Evolutionary conservation across 2,329 filamentous ascomycete genomes (phyloP).

Genomic region (Aureobasidium sp.): DNA sequence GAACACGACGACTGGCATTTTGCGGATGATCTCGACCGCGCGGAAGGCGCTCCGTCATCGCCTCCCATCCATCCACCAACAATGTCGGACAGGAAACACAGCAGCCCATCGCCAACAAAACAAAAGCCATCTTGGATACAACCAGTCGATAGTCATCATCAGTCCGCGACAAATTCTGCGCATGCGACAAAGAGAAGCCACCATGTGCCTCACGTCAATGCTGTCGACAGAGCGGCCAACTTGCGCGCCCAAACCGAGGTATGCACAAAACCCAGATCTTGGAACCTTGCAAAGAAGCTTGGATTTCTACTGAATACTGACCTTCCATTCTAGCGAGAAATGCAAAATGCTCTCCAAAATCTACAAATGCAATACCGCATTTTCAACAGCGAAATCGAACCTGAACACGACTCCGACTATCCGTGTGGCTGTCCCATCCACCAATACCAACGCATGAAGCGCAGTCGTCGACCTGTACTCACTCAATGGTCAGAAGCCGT

Average conservation of each 20-base stretch:
- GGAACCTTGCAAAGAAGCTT: not conserved
- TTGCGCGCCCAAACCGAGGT: conserved; percentile 33
- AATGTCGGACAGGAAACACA: not conserved
- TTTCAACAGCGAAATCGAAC: conserved; percentile 40
- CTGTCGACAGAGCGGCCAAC: conserved; percentile 30
- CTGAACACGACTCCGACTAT: conserved; percentile 35
- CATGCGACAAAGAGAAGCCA: conserved; percentile 17
- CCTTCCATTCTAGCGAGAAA: conserved; percentile 28
- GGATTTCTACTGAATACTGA: not conserved
- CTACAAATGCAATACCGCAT: conserved; percentile 32
- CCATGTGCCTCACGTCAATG: conserved; percentile 24
- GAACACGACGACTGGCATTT: conserved; percentile 88
- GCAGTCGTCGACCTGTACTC: conserved; percentile 29
- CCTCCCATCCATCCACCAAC: not conserved
- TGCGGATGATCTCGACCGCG: conserved; percentile 66
- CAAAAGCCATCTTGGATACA: not conserved
- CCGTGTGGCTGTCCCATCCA: conserved; percentile 35
- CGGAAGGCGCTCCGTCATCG: not conserved
- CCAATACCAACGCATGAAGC: conserved; percentile 30
- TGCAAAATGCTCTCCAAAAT: conserved; percentile 34
- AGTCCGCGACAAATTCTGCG: too few relatives aligned
- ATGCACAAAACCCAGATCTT: not conserved
- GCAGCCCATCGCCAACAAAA: not conserved
- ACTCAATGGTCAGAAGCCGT: conserved; percentile 38
- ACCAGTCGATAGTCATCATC: not conserved